Conservation (phyloP, 176 grass and related monocot genomes). For the Carex littledalei region DNA sequence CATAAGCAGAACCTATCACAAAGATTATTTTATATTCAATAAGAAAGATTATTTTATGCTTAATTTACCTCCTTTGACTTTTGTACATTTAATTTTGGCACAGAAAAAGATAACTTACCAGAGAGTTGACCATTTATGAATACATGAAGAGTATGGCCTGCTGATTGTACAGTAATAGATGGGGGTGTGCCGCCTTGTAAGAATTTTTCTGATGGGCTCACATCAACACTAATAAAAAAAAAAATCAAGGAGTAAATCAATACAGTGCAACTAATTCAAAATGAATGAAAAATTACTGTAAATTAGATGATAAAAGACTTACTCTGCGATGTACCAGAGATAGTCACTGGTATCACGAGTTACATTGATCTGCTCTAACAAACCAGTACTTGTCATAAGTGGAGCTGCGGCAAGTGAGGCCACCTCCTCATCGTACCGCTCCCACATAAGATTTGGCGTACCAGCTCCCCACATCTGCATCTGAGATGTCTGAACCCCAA, state of each 20-base stretch:
- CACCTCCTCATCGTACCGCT: constrained; percentile 91
- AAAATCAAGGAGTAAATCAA: constrained; percentile 16
- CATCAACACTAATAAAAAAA: constrained; percentile 55
- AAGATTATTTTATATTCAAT: background rate
- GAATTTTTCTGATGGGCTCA: constrained; percentile 67
- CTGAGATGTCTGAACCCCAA: constrained; percentile 97
- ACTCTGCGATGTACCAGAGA: constrained; percentile 97
- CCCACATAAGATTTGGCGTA: constrained; percentile 70
- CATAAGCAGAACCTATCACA: constrained; percentile 78
- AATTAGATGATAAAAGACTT: background rate
- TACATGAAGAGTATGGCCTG: constrained; percentile 80
- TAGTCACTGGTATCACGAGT: constrained; percentile 90
- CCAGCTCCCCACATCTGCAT: constrained; percentile 89
- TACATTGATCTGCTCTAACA: constrained; percentile 94
- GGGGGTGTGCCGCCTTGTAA: constrained; percentile 61
- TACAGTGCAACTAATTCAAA: background rate
- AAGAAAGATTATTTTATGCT: constrained; percentile 24
- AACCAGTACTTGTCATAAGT: constrained; percentile 52
- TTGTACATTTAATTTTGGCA: background rate
- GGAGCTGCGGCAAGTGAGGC: constrained; percentile 66
- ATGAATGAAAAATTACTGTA: background rate
- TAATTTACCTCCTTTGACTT: background rate
- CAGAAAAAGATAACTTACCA: constrained; percentile 41
- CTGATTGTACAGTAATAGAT: constrained; percentile 72
- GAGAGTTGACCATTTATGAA: constrained; percentile 87